Base-by-base conservation (phyloP, 768 basidiomycete species). In the Rhodotorula toruloides region DNA sequence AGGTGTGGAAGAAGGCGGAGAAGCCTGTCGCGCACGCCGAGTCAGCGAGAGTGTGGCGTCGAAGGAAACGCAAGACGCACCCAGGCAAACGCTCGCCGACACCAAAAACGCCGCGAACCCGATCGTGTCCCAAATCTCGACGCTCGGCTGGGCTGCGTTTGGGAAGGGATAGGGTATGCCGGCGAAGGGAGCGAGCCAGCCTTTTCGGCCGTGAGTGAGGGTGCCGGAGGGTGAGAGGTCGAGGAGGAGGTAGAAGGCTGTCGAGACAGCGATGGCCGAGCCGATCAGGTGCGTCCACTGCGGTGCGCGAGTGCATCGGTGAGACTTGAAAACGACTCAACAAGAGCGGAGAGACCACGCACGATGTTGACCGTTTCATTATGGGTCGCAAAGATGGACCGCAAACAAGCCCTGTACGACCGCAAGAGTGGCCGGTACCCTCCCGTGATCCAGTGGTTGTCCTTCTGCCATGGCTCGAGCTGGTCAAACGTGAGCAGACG, bases 1-100 rank as follows among this genome's bases (percentile, higher is more conserved):
- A 81, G 19, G 84, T 85, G 74, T 94, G 91, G 75, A 83, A 91
- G 57, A 84, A 79, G 17, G 88, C 84, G 68, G 87, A 89, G 32
- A 84, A 81, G 21, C 61, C 69, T 70, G 58, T 0, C 0, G n/a
- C 3, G 13, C n/a, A 25, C 7, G 37, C 5, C 39, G 10, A 21
- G 8, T n/a, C n/a, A n/a, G n/a, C n/a, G 34, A 13, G 27, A 3
- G 39, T 55, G 2, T 22, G 29, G 31, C 11, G 13, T 27, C 10
- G 17, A 14, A 34, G 10, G 2, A 54, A 21, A 29, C 14, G 9
- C 9, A 19, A 46, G 14, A 16, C 66, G 29, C 10, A 47, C 81
- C 79, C 48, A 93, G 80, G 77, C 90, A 93, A 48, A 84, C 81
- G n/a, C 85, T 80, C 0, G 90, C 89, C 16, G 85, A 85, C 3